A percentile compares a stretch with the other conserved stretches of the same genome.
Conservation (phyloP, 2,329 filamentous ascomycete species). For the Coniella lustricola region DNA sequence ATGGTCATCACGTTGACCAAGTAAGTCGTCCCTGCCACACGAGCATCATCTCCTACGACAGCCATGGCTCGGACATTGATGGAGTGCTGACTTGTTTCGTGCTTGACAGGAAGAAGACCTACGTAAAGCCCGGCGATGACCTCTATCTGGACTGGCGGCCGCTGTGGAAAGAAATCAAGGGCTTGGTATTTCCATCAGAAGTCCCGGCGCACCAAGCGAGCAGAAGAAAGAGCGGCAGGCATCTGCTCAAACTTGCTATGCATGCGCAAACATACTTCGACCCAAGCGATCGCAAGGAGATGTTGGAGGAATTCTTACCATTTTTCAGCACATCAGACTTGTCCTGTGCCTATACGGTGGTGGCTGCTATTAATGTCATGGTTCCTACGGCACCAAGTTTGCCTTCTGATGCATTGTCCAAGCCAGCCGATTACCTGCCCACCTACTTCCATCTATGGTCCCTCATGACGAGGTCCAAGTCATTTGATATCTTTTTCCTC, state of each 20-base stretch:
- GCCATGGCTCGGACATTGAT: no score
- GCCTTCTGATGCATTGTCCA: constrained; percentile 63
- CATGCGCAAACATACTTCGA: constrained; percentile 92
- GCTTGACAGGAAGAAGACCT: constrained; percentile 74
- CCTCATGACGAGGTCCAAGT: constrained; percentile 80
- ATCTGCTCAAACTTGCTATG: constrained; percentile 79
- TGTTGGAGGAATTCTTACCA: constrained; percentile 72
- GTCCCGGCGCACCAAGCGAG: constrained; percentile 57
- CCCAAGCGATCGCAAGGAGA: constrained; percentile 72
- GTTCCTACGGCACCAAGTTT: constrained; percentile 78
- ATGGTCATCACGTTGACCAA: constrained; percentile 97
- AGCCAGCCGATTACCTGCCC: constrained; percentile 81
- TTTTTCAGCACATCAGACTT: constrained; percentile 93
- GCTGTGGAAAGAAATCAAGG: constrained; percentile 86
- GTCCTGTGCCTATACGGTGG: constrained; percentile 88
- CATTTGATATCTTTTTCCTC: constrained; percentile 78
- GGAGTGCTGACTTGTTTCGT: no score
- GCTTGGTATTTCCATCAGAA: constrained; percentile 80
- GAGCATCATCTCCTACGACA: no score
- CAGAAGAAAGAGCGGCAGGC: constrained; percentile 50
- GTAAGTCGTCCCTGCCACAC: no score
- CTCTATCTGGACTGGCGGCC: constrained; percentile 90
- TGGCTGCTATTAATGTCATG: constrained; percentile 77
- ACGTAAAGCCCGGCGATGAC: constrained; percentile 83
- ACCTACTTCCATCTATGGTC: constrained; percentile 98